These are phyloP conservation scores for Podospora fimiseda DNA, from an alignment of 495 filamentous ascomycete species.

Conservation along the genomic window DNA sequence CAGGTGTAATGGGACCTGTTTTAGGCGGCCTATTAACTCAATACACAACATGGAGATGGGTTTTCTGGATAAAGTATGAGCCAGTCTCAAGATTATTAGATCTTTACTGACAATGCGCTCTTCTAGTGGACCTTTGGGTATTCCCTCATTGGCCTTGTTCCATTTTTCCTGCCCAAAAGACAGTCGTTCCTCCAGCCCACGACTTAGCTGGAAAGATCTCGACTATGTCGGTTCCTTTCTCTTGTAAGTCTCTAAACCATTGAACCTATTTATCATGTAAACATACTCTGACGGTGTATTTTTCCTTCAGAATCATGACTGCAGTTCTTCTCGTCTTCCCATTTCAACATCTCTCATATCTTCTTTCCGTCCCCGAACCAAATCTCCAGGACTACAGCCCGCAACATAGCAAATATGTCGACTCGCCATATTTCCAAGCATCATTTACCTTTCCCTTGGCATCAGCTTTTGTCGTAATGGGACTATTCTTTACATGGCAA, in stretches of 20 bases:
- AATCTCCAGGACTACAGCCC: slow-evolving; percentile 18
- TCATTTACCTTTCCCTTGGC: slow-evolving; percentile 42
- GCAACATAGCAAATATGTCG: no score
- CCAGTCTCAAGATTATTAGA: not conserved
- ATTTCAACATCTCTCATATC: slow-evolving; percentile 45
- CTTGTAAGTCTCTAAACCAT: slow-evolving; percentile 22
- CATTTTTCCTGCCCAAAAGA: slow-evolving; percentile 39
- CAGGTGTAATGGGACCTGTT: slow-evolving; percentile 50
- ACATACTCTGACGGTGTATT: not conserved
- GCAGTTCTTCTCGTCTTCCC: slow-evolving; percentile 54
- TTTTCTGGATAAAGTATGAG: slow-evolving; percentile 58
- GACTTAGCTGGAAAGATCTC: slow-evolving; percentile 39
- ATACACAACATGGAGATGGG: slow-evolving; percentile 58
- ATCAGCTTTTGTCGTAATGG: slow-evolving; percentile 35
- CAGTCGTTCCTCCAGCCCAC: slow-evolving; percentile 27
- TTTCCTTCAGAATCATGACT: slow-evolving; percentile 34
- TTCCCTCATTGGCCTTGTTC: slow-evolving; percentile 41
- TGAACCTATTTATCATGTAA: no score
- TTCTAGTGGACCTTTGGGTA: slow-evolving; percentile 43
- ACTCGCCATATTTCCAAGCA: slow-evolving; percentile 31
- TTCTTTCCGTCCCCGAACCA: no score
- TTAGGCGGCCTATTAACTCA: slow-evolving; percentile 59
- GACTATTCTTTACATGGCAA: slow-evolving; percentile 40
- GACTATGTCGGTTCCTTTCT: slow-evolving; percentile 52
- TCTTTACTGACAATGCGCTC: slow-evolving; percentile 12